These are phyloP conservation scores for Torulaspora pretoriensis DNA, from an alignment of 1,139 yeast genomes.

Conservation along the genomic window DNA sequence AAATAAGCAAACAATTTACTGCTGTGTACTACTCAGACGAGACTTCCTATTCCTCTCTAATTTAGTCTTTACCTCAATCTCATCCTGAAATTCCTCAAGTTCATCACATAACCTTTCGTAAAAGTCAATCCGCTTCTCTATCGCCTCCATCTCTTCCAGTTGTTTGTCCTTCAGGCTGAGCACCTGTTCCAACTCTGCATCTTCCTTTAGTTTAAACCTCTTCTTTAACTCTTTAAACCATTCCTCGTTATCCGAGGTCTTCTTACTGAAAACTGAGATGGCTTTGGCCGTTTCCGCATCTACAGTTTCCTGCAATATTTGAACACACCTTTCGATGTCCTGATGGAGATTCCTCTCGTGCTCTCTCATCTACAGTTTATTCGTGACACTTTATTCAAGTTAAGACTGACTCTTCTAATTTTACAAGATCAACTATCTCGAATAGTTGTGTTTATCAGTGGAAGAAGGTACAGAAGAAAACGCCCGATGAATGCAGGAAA, in stretches of 20 bases:
- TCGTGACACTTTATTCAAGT: background rate
- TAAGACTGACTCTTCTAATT: background rate
- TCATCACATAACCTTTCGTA: conserved; percentile 29
- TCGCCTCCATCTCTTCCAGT: conserved; percentile 15
- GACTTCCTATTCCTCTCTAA: conserved; percentile 18
- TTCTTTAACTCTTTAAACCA: conserved; percentile 22
- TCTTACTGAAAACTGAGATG: conserved; percentile 25
- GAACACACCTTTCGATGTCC: conserved; percentile 29
- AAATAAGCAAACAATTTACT: conserved; percentile 43
- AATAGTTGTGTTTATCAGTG: background rate
- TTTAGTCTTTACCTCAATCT: conserved; percentile 25
- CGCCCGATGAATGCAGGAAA: background rate
- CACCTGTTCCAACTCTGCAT: conserved; percentile 17
- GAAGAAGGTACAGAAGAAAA: background rate
- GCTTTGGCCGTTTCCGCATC: conserved; percentile 24
- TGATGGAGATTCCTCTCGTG: conserved; percentile 20
- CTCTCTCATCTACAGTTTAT: conserved; percentile 11
- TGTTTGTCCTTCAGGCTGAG: conserved; percentile 15
- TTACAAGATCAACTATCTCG: background rate
- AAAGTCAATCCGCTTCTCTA: conserved; percentile 25
- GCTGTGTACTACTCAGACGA: conserved; percentile 2
- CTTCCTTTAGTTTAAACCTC: conserved; percentile 17
- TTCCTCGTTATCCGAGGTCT: conserved; percentile 22
- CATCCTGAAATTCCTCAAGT: conserved; percentile 29
- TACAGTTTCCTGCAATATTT: conserved; percentile 21